Base-by-base conservation (phyloP, 2,329 filamentous ascomycete species). In the Talaromyces sp. region DNA sequence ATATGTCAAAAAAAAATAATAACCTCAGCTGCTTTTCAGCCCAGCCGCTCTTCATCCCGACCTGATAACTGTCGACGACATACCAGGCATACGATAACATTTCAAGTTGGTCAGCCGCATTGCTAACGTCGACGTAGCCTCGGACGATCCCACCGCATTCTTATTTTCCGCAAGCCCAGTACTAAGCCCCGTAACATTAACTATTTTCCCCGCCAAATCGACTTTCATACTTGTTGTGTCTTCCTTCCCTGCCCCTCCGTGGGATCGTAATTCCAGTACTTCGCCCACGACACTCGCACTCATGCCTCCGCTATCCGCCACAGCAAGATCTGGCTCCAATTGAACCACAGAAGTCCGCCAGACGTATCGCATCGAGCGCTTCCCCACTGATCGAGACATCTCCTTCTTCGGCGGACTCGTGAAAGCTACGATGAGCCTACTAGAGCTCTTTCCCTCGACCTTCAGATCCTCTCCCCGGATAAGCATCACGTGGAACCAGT, bases 321-420 rank as follows among this genome's bases (percentile, higher is more conserved):
- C 45, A 35, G 45, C 45, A 48, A 48, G n/a, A 48, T 31, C 28
- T 19, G 45, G 45, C 28, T 48, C 45, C 45, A 48, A 21, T 48
- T 48, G 45, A 48, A 48, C 28, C 45, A 48, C 9, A 48, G 45
- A 48, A 21, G 45, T 21, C 28, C 45, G 45, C 45, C 45, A 48
- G 7, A 35, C 28, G 45, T 48, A 48, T 35, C 17, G 1, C 45
- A 48, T 1, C 1, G 8, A 21, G 28, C 2, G 1, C 1, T 33
- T 3, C 8, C 45, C 31, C 45, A 31, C n/a, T 31, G 1, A 7
- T 48, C 28, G 45, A 2, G 15, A 33, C 45, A 35, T 19, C 8
- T 7, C 1, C 28, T 3, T 11, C 45, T 15, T 25, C 28, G n/a
- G 45, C 45, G 45, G 45, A 33, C 45, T 48, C 28, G 45, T 48